Evolutionary conservation across 192 early-diverging fungal species (phyloP), one percentile per base, ranked within the genome.

Genomic region (Coemansia asiatica): DNA sequence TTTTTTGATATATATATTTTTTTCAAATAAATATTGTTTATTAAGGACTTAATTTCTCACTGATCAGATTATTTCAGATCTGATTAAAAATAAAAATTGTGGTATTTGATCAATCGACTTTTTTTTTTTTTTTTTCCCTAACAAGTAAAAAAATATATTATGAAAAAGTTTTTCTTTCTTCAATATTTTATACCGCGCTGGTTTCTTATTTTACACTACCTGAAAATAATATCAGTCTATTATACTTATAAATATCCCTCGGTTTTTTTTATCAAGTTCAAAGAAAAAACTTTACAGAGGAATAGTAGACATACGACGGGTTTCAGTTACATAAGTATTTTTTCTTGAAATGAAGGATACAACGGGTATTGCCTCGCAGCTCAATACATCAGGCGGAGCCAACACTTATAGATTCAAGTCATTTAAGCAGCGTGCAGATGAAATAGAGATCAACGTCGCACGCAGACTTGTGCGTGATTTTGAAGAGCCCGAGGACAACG

Each of bases 361-460:
- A 16, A 63, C 62, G 8, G 72, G 66, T 9, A 29, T 61, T 18
- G 69, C 63, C 8, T 57, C 69, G 47, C 72, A 68, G 79, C 81
- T 75, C 19, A 82, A 74, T 63, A 77, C 75, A 26, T 44, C 28
- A 38, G 75, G 80, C 58, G 80, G 79, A 13, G 64, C 57, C 63
- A 81, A 81, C 47, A 72, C 66, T 1, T 72, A 72, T 48, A 60
- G 79, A 40, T 75, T 72, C 69, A 72, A 76, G 67, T 81, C 79
- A 27, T 75, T 75, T 31, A 72, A 72, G 63, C 69, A 81, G 47
- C 85, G 92, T 15, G 82, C 88, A 7, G 86, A 94, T 47, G 81
- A 84, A 26, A 85, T 97, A 38, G 94, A 98, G 71, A 92, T 96
- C 75, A 89, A 91, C 75, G 82, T 91, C 38, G 81, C 89, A 27